These are phyloP conservation scores for Irpex sp. DNA, from an alignment of 1,284 basidiomycete genomes.

Conservation along the genomic window DNA sequence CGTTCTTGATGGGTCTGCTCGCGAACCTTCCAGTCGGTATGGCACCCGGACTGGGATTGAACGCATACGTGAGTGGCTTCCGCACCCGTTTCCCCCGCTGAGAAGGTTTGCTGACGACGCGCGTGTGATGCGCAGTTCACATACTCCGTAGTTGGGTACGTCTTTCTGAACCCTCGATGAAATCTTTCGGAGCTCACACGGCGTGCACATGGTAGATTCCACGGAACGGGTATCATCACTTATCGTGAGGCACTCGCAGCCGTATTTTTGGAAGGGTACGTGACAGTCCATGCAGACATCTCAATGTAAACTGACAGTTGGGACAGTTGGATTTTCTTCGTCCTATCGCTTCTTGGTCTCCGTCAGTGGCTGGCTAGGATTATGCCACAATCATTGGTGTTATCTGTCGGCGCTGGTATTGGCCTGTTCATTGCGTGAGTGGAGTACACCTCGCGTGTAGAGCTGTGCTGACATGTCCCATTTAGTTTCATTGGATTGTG, in stretches of 20 bases:
- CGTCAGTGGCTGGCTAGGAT: constrained; percentile 89
- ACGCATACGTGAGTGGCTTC: constrained; percentile 66
- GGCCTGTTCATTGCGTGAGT: constrained; percentile 76
- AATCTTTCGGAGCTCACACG: constrained; percentile 1
- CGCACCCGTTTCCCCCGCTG: background rate
- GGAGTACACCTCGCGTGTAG: background rate
- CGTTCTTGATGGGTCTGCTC: constrained; percentile 78
- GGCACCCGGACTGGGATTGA: constrained; percentile 78
- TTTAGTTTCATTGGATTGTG: constrained; percentile 65
- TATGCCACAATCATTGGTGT: constrained; percentile 84
- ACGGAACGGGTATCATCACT: constrained; percentile 72
- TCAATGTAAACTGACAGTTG: background rate
- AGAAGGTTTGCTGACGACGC: background rate
- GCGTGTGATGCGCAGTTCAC: constrained; percentile 55
- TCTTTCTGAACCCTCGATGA: background rate
- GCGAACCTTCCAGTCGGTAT: constrained; percentile 85
- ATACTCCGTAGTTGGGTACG: constrained; percentile 77
- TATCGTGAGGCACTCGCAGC: constrained; percentile 86
- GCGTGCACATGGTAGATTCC: constrained; percentile 35
- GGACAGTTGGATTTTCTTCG: constrained; percentile 77
- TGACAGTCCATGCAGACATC: background rate
- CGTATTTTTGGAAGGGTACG: constrained; percentile 82
- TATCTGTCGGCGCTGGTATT: constrained; percentile 85
- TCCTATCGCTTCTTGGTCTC: constrained; percentile 79
- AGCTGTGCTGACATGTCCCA: background rate